phyloP scores from a whole-genome alignment of 208 protist genomes.

The Leishmania major region DNA sequence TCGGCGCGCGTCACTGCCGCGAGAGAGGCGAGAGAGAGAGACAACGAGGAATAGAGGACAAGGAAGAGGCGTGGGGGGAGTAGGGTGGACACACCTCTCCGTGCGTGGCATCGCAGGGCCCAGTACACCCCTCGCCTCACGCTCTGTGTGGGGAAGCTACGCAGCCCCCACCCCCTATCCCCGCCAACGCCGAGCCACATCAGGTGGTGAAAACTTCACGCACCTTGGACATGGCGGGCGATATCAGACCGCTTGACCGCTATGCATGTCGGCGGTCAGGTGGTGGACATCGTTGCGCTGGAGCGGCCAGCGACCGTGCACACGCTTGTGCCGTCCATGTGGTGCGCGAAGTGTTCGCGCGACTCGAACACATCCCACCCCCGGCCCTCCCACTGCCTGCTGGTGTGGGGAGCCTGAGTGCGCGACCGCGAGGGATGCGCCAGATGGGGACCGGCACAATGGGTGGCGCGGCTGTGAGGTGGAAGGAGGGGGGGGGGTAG shows the following conservation, averaged over 20 bases:
- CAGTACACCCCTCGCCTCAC: too few relatives aligned
- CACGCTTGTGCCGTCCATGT: background rate
- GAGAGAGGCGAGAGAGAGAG: background rate
- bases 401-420: too few relatives aligned
- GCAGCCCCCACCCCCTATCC: background rate
- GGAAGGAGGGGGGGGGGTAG: background rate
- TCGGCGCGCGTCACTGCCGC: background rate
- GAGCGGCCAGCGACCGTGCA: too few relatives aligned
- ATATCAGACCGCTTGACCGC: background rate
- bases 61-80: too few relatives aligned
- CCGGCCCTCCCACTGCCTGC: background rate
- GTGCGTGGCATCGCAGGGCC: too few relatives aligned
- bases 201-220: background rate
- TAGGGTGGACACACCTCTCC: too few relatives aligned
- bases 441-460: background rate
- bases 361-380: too few relatives aligned
- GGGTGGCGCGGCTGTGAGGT: too few relatives aligned
- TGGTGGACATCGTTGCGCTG: background rate
- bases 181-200: background rate
- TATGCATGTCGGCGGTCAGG: background rate
- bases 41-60: background rate
- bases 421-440: too few relatives aligned
- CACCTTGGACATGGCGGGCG: background rate
- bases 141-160: background rate
- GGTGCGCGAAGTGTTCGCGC: background rate